Percentiles rank a stretch among this genome's conserved stretches.
Conservation (phyloP, 2,329 filamentous ascomycete genomes). For the Trichophyton equinum region DNA sequence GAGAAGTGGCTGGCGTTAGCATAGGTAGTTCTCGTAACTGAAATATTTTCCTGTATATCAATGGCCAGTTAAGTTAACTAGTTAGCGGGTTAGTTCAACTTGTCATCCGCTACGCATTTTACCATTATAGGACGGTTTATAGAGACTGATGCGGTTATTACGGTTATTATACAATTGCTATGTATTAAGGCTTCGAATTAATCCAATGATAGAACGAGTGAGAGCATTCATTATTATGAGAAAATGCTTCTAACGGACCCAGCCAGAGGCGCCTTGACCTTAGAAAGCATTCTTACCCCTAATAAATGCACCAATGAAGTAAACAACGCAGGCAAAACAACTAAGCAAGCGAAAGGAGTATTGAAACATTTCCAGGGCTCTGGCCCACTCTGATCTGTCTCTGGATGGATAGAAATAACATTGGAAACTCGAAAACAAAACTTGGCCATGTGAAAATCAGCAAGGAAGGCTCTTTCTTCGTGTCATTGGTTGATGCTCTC, state of each 20-base stretch:
- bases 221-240: neutral
- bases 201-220: neutral
- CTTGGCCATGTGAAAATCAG: neutral
- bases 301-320: neutral
- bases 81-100: no score
- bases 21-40: no score
- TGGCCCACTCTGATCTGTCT: neutral
- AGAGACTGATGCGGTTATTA: no score
- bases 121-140: no score
- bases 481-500: neutral
- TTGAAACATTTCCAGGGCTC: neutral
- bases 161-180: no score
- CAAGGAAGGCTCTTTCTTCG: neutral
- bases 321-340: neutral
- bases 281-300: neutral
- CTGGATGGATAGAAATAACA: neutral
- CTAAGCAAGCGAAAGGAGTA: neutral
- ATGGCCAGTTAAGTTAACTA: no score
- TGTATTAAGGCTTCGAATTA: no score
- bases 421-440: neutral
- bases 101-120: no score
- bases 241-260: neutral
- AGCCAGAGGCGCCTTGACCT: neutral
- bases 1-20: no score
- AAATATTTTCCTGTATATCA: no score